Evolutionary conservation across 805 yeast species (phyloP).

Genomic region (Cyberlindnera mississippiensis): DNA sequence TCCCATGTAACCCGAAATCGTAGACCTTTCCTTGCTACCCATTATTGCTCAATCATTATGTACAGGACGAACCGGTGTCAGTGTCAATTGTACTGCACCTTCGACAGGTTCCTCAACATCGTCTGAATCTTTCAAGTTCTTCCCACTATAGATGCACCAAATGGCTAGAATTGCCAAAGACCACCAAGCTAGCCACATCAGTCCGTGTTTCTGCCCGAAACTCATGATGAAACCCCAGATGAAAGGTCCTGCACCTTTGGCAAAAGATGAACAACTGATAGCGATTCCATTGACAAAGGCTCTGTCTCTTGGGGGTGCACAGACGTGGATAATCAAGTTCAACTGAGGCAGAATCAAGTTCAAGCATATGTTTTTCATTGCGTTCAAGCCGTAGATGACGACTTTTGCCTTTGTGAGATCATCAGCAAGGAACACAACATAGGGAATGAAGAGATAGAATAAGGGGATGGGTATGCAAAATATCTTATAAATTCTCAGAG

Average conservation of each 20-base stretch:
- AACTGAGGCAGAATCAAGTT: conserved; percentile 10
- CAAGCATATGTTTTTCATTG: conserved; percentile 1
- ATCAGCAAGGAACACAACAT: conserved; percentile 8
- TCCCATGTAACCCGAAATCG: too few relatives aligned
- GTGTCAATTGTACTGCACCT: background rate
- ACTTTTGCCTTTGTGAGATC: background rate
- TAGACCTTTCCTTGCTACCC: too few relatives aligned
- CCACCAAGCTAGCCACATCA: conserved; percentile 14
- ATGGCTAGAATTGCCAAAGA: conserved; percentile 2
- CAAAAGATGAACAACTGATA: conserved; percentile 7
- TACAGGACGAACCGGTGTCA: too few relatives aligned
- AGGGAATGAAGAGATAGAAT: conserved; percentile 5
- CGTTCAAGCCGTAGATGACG: background rate
- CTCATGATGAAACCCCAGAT: conserved; percentile 8
- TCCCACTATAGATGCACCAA: conserved; percentile 2
- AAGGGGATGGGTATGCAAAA: conserved; percentile 10
- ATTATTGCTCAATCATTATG: too few relatives aligned
- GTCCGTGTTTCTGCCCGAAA: conserved; percentile 4
- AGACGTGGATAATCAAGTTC: conserved; percentile 8
- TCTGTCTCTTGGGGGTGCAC: conserved; percentile 10
- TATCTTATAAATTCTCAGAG: conserved; percentile 7
- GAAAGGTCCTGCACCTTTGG: conserved; percentile 9
- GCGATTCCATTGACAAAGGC: conserved; percentile 14
- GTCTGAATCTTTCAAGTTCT: conserved; percentile 5
- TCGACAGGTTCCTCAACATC: conserved; percentile 1